These are phyloP conservation scores for Saccharomycopsis selenospora DNA, from an alignment of 805 yeast genomes.

Conservation along the genomic window DNA sequence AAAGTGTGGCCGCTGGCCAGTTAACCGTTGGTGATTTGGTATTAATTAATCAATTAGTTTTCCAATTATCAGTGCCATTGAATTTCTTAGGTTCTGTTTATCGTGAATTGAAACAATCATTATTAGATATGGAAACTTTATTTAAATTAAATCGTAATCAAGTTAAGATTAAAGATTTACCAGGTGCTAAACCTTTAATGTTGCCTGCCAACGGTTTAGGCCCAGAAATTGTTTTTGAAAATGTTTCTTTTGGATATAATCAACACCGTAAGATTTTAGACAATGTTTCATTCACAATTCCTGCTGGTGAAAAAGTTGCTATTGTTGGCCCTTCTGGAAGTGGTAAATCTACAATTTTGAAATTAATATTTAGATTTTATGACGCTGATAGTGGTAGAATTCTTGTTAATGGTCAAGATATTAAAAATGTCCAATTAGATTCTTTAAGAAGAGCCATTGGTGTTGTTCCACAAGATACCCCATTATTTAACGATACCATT, in stretches of 20 bases:
- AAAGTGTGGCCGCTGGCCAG: constrained; percentile 77
- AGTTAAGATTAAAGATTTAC: constrained; percentile 54
- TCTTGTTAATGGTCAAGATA: constrained; percentile 82
- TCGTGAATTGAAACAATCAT: constrained; percentile 86
- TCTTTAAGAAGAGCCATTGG: constrained; percentile 71
- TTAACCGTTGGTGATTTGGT: constrained; percentile 93
- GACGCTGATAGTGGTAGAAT: constrained; percentile 76
- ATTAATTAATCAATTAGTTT: constrained; percentile 88
- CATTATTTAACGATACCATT: constrained; percentile 86
- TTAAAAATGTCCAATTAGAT: constrained; percentile 64
- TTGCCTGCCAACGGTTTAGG: constrained; percentile 30
- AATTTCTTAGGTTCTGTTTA: constrained; percentile 94
- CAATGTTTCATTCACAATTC: constrained; percentile 77
- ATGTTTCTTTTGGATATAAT: constrained; percentile 88
- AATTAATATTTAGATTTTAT: constrained; percentile 81
- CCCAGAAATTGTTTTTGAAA: constrained; percentile 81
- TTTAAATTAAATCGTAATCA: constrained; percentile 77
- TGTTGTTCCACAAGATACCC: constrained; percentile 97
- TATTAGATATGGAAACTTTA: constrained; percentile 92
- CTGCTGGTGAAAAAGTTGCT: constrained; percentile 88
- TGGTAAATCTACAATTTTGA: constrained; percentile 85
- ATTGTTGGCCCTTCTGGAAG: constrained; percentile 96
- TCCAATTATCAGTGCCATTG: constrained; percentile 90
- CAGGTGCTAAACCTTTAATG: constrained; percentile 53
- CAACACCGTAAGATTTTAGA: constrained; percentile 79